Percentiles rank a stretch among this genome's conserved stretches.
These are phyloP conservation scores for Stagonosporopsis tanaceti DNA, from an alignment of 2,329 filamentous ascomycete species.

Conservation along the genomic window DNA sequence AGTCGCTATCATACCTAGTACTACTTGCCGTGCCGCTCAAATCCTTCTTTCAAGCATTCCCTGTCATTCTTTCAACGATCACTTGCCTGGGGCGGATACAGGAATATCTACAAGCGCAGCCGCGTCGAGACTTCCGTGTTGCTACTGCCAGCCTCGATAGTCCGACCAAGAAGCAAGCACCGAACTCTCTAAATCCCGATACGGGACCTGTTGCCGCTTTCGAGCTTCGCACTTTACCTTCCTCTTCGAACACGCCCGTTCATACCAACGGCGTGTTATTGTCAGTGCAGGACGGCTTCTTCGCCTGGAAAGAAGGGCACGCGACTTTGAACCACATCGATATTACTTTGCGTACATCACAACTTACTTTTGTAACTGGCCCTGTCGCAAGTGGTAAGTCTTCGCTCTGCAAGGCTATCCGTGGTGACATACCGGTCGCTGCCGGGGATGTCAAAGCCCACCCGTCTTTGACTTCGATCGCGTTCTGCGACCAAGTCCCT, in stretches of 20 bases:
- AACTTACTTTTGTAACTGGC: slow-evolving; percentile 21
- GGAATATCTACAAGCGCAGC: neutral
- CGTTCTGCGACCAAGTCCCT: slow-evolving; percentile 55
- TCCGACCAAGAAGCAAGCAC: neutral
- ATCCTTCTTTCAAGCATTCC: slow-evolving; percentile 2
- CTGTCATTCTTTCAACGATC: neutral
- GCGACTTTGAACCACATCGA: neutral
- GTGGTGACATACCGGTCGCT: slow-evolving; percentile 22
- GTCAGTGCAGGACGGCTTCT: neutral
- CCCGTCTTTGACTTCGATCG: neutral
- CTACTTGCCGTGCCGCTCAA: neutral
- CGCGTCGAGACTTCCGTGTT: slow-evolving; percentile 7
- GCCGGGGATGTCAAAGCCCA: neutral
- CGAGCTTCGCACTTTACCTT: neutral
- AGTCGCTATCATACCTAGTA: slow-evolving; percentile 9
- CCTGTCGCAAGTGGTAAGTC: slow-evolving; percentile 33
- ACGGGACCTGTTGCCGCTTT: neutral
- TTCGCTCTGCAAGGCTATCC: slow-evolving; percentile 45
- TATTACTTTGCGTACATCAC: neutral
- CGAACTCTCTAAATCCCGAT: neutral
- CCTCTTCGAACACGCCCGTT: neutral
- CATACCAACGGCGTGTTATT: neutral
- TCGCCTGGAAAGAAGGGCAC: neutral
- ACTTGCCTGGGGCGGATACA: slow-evolving; percentile 8
- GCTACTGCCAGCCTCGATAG: neutral